phyloP scores from a whole-genome alignment of 345 rosid species.

The Euphorbia peplus region DNA sequence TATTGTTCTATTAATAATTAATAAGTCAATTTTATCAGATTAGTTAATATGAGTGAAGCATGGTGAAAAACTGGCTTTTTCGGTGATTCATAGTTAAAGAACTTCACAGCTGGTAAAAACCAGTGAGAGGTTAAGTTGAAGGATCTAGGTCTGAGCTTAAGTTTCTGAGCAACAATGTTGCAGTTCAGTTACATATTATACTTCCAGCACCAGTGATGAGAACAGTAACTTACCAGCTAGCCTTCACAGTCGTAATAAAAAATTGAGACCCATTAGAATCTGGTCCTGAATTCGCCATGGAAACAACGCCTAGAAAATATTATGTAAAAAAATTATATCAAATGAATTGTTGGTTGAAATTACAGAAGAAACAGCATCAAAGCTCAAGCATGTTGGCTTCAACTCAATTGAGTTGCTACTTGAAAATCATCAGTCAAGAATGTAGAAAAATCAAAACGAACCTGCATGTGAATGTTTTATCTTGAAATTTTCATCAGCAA shows the following conservation, averaged over 20 bases:
- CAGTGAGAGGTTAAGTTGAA: background rate
- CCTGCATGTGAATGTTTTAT: constrained; percentile 87
- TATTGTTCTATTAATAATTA: no score
- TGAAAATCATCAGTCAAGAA: background rate
- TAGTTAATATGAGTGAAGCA: background rate
- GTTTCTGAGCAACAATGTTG: background rate
- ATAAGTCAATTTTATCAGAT: background rate
- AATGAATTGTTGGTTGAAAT: background rate
- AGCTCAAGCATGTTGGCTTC: constrained; percentile 3
- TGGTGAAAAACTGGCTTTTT: background rate
- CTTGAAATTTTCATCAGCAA: constrained; percentile 91
- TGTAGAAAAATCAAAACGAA: constrained; percentile 18
- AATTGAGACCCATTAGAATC: constrained; percentile 97
- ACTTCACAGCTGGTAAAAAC: background rate
- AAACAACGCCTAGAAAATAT: constrained; percentile 59
- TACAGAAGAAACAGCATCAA: background rate
- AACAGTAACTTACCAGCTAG: constrained; percentile 72
- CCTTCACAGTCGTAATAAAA: constrained; percentile 85
- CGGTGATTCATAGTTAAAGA: background rate
- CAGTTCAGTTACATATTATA: background rate
- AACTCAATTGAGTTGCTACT: background rate
- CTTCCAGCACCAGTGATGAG: background rate
- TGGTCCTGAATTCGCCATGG: constrained; percentile 92
- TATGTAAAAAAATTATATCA: background rate
- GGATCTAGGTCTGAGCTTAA: background rate